Evolutionary conservation across 805 yeast genomes (phyloP), one percentile per base, ranked within the genome.

Genomic region (Lipomyces kockii): DNA sequence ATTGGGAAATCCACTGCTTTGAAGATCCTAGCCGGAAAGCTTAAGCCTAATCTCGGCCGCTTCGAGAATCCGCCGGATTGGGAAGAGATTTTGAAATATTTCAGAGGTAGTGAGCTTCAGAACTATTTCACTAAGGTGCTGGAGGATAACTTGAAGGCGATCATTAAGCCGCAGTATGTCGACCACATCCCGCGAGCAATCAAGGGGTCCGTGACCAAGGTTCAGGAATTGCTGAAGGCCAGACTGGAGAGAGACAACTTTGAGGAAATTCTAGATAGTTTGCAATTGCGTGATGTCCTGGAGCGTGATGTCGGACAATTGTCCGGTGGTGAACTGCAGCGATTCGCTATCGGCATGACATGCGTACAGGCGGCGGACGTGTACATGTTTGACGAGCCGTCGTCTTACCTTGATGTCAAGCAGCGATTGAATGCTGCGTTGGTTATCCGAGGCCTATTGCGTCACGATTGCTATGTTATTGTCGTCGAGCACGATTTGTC

Each of bases 401-500:
- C 98, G 22, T 95, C 99, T 11, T 95, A 95, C 82, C 83, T 95
- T 80, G 99, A 95, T 85, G 98, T 95, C 73, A 95, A 95, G 82
- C 99, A 95, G 83, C 94, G 99, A 87, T 86, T 95, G 80, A 90
- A 95, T 76, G 99, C 99, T 65, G 99, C 99, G 67, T 88, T 87
- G 79, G 89, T 92, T 77, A 95, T 95, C 75, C 89, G 99, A 81
- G 88, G 95, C 22, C 82, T 95, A 72, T 83, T 95, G 76, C 84
- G 81, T 66, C 86, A 94, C 58, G 84, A 85, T 35, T 75, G 78
- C 65, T 95, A 94, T 77, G 95, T 95, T 72, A 95, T 95, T 76
- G 93, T 94, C 79, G 99, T 95, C 69, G 99, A 95, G 85, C 99
- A 95, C 84, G 99, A 95, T 86, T 85, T 95, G 81, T 93, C 98